Percentiles rank a stretch among this genome's conserved stretches.
These are phyloP conservation scores for Rhizopus sp. DNA, from an alignment of 371 early-diverging fungal genomes.

Conservation along the genomic window DNA sequence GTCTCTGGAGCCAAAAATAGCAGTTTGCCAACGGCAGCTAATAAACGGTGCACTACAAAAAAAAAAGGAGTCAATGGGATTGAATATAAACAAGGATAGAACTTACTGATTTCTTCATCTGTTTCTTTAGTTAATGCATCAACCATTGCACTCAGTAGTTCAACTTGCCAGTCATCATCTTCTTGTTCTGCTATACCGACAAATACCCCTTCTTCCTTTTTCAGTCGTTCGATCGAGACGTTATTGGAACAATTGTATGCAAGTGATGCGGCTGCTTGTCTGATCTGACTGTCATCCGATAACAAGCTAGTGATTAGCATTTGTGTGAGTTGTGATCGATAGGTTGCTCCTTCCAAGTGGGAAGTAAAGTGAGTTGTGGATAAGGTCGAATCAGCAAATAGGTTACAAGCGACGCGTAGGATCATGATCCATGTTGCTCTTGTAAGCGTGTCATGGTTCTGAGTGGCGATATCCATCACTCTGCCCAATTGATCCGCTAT, in stretches of 20 bases:
- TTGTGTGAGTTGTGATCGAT: conserved; percentile 58
- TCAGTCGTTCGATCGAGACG: conserved; percentile 45
- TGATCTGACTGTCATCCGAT: conserved; percentile 53
- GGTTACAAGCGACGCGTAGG: conserved; percentile 59
- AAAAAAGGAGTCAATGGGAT: background rate
- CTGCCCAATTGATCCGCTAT: conserved; percentile 36
- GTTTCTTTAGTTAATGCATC: conserved; percentile 61
- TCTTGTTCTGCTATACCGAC: conserved; percentile 45
- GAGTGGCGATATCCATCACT: conserved; percentile 30
- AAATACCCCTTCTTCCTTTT: conserved; percentile 43
- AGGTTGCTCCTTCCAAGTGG: conserved; percentile 35
- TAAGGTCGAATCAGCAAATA: conserved; percentile 48
- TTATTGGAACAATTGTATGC: conserved; percentile 67
- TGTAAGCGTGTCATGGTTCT: conserved; percentile 9
- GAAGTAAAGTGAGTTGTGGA: conserved; percentile 56
- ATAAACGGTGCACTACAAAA: conserved; percentile 38
- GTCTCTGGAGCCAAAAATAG: conserved; percentile 41
- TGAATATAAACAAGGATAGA: background rate
- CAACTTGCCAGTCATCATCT: conserved; percentile 73
- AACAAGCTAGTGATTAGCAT: conserved; percentile 63
- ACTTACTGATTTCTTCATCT: conserved; percentile 49
- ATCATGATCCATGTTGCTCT: conserved; percentile 36
- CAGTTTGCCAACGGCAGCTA: conserved; percentile 43
- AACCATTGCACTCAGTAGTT: conserved; percentile 63
- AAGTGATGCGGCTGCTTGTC: conserved; percentile 68